phyloP scores from a whole-genome alignment of 2,329 filamentous ascomycete species.

The Pezicula carpinea region DNA sequence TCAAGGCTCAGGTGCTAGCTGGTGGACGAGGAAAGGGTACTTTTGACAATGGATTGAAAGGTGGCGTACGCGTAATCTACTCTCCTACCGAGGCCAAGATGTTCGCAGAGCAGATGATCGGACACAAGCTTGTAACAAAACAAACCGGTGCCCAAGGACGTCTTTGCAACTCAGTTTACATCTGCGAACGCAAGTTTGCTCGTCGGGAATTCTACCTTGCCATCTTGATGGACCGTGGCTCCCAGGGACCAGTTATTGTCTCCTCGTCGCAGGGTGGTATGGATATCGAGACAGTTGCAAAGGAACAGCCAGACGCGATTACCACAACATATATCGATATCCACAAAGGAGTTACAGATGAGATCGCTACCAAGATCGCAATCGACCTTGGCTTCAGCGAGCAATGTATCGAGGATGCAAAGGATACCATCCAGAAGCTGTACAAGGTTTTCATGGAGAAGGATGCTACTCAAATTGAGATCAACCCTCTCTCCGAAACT shows the following conservation, averaged over 20 bases:
- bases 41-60: slow-evolving; percentile 98
- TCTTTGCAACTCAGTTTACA: slow-evolving; percentile 96
- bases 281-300: slow-evolving; percentile 98
- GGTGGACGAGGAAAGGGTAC: slow-evolving; percentile 96
- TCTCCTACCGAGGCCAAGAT: slow-evolving; percentile 94
- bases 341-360: slow-evolving; percentile 90
- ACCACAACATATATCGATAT: slow-evolving; percentile 92
- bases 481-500: slow-evolving; percentile 98
- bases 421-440: slow-evolving; percentile 95
- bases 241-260: slow-evolving; percentile 90
- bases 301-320: slow-evolving; percentile 95
- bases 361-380: slow-evolving; percentile 86
- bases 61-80: slow-evolving; percentile 97
- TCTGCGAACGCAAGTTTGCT: slow-evolving; percentile 99
- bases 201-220: slow-evolving; percentile 98
- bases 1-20: slow-evolving; percentile 98
- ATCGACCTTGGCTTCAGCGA: slow-evolving; percentile 94
- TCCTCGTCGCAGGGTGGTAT: slow-evolving; percentile 98
- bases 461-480: slow-evolving; percentile 98
- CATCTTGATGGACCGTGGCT: slow-evolving; percentile 93
- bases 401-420: slow-evolving; percentile 94
- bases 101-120: slow-evolving; percentile 99
- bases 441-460: slow-evolving; percentile 99
- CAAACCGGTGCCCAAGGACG: slow-evolving; percentile 92
- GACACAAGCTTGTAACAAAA: slow-evolving; percentile 99